phyloP scores from a whole-genome alignment of 2,329 filamentous ascomycete genomes.

The Fusarium udum region DNA sequence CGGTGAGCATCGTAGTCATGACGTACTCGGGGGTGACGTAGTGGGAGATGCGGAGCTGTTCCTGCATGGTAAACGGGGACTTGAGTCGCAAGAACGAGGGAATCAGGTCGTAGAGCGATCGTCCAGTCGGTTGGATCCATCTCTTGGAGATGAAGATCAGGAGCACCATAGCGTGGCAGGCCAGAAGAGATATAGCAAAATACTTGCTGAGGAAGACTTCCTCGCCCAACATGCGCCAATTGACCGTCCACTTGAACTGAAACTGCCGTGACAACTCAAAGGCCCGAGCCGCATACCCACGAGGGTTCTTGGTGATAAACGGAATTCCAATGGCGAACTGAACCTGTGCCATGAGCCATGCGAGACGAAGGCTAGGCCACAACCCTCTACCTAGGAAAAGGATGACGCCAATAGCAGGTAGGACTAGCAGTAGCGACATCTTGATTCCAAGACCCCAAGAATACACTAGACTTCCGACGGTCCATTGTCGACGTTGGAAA shows the following conservation, averaged over 20 bases:
- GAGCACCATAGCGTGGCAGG: conserved; percentile 72
- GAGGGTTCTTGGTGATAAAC: conserved; percentile 72
- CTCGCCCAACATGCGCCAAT: conserved; percentile 96
- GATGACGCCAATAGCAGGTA: conserved; percentile 82
- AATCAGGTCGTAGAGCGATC: conserved; percentile 64
- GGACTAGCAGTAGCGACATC: conserved; percentile 86
- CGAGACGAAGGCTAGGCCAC: conserved; percentile 71
- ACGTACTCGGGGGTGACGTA: conserved; percentile 76
- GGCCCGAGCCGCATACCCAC: conserved; percentile 80
- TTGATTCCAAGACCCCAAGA: conserved; percentile 88
- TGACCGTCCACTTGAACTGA: conserved; percentile 98
- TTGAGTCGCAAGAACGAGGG: conserved; percentile 53
- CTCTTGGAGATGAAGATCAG: conserved; percentile 70
- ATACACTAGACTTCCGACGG: conserved; percentile 76
- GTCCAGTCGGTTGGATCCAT: conserved; percentile 77
- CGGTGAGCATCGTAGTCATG: conserved; percentile 78
- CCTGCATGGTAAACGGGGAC: conserved; percentile 58
- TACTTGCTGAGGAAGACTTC: conserved; percentile 74
- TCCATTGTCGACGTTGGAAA: conserved; percentile 80
- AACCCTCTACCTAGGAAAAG: conserved; percentile 79
- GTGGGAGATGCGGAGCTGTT: conserved; percentile 66
- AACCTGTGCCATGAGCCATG: conserved; percentile 77
- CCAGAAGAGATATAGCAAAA: conserved; percentile 75
- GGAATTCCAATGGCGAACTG: conserved; percentile 75
- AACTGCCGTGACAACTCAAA: conserved; percentile 94